Evolutionary conservation across 345 rosid genomes (phyloP), one percentile per base, ranked within the genome.

Genomic region (Citrus cavaleriei): DNA sequence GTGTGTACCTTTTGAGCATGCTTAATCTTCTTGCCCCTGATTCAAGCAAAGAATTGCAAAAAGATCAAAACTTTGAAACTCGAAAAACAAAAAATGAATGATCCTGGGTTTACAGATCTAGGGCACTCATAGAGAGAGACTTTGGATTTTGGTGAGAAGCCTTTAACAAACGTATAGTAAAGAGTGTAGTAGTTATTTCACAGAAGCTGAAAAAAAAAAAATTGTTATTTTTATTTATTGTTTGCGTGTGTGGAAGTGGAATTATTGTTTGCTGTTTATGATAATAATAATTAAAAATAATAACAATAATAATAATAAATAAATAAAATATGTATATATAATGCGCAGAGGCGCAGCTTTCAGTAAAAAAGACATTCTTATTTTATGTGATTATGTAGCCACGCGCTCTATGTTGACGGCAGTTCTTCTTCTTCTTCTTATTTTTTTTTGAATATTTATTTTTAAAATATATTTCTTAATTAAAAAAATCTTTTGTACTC

Each of bases 81-180:
- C 24, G 7, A 25, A 51, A 72, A 21, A 34, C 64, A 61, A 28
- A 77, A 21, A 28, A 69, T 13, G 74, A 85, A 72, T 72, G 84
- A 83, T 82, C 86, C 78, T 87, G 89, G 89, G 85, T 63, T 81
- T 55, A 65, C 80, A 85, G 93, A 87, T 85, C 90, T 89, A 72
- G 80, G 76, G 85, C 81, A 81, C 66, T 46, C 51, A 13, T 12
- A 46, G 18, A 57, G 64, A 83, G 81, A 79, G 30, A 69, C 13
- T 62, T 59, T 60, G 51, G 78, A 74, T 82, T 70, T 76, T 22
- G 78, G 79, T 79, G 74, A 77, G 76, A 30, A 30, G 51, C 51
- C 51, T 10, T 25, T 10, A 42, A 14, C 73, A 74, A 27, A 49
- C 32, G 62, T 30, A 64, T 49, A 30, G 78, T 64, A 46, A 22